Conservation (phyloP, 306 rosid genomes). For the Herpetospermum pedunculosum region DNA sequence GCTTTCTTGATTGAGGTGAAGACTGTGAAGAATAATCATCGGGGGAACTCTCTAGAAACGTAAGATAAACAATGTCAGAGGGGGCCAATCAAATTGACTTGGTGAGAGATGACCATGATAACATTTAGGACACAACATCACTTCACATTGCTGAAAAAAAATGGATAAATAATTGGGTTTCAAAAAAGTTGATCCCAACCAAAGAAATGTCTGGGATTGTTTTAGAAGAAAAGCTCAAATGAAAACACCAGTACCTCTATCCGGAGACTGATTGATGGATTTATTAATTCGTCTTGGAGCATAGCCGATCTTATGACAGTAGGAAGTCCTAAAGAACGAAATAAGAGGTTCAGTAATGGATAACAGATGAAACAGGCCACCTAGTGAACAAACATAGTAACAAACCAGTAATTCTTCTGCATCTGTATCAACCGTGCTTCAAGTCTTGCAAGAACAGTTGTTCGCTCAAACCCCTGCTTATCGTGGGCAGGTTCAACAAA, state of each 20-base stretch:
- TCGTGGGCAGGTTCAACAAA: constrained; percentile 99
- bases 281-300: constrained; percentile 34
- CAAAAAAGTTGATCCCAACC: background rate
- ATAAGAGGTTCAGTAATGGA: constrained; percentile 5
- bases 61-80: constrained; percentile 1
- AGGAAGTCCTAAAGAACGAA: constrained; percentile 35
- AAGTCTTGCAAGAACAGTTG: constrained; percentile 72
- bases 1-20: constrained; percentile 32
- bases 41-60: constrained; percentile 43
- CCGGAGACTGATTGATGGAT: constrained; percentile 10
- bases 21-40: constrained; percentile 29
- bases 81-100: background rate
- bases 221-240: background rate
- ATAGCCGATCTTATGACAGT: constrained; percentile 77
- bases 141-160: background rate
- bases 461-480: constrained; percentile 99
- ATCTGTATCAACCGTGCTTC: constrained; percentile 57
- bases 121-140: background rate
- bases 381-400: constrained; percentile 9
- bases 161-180: background rate
- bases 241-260: constrained; percentile 38
- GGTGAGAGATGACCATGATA: background rate
- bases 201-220: background rate
- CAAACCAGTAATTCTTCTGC: constrained; percentile 90
- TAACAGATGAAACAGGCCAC: background rate